These are phyloP conservation scores for Cornus kousa DNA, from an alignment of 148 eudicot genomes.

Conservation along the genomic window DNA sequence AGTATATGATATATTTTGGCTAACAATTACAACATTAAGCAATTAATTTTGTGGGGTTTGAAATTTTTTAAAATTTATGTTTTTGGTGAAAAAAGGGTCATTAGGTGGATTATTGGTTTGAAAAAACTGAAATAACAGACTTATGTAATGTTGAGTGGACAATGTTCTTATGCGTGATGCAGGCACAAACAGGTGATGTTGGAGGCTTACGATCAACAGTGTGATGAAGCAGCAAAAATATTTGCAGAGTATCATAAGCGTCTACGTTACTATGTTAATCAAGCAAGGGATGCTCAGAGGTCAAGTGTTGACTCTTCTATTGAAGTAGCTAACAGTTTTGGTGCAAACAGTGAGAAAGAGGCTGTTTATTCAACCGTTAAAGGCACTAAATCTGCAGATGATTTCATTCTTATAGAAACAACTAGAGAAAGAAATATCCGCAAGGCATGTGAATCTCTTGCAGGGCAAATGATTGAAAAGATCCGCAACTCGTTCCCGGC, in stretches of 20 bases:
- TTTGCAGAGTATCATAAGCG: conserved; percentile 98
- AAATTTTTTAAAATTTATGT: no score
- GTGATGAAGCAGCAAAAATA: conserved; percentile 95
- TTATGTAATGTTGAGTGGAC: neutral
- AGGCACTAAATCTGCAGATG: conserved; percentile 80
- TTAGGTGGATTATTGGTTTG: conserved; percentile 1
- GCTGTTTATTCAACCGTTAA: conserved; percentile 74
- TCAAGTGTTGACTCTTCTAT: conserved; percentile 46
- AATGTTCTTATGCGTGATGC: conserved; percentile 21
- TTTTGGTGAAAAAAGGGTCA: neutral
- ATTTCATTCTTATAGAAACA: conserved; percentile 92
- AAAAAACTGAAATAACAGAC: neutral
- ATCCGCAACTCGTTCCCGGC: conserved; percentile 85
- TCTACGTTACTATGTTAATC: conserved; percentile 65
- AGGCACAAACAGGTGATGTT: conserved; percentile 96
- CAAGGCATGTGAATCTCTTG: conserved; percentile 86
- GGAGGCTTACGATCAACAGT: conserved; percentile 90
- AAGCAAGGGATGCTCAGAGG: conserved; percentile 78
- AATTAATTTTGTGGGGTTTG: neutral
- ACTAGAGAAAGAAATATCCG: conserved; percentile 80
- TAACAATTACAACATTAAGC: neutral
- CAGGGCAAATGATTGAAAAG: conserved; percentile 62
- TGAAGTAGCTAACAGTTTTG: conserved; percentile 61
- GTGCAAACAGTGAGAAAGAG: conserved; percentile 61
- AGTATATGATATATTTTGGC: no score